phyloP scores from a whole-genome alignment of 345 rosid species.

The Moricandia moricandioides region DNA sequence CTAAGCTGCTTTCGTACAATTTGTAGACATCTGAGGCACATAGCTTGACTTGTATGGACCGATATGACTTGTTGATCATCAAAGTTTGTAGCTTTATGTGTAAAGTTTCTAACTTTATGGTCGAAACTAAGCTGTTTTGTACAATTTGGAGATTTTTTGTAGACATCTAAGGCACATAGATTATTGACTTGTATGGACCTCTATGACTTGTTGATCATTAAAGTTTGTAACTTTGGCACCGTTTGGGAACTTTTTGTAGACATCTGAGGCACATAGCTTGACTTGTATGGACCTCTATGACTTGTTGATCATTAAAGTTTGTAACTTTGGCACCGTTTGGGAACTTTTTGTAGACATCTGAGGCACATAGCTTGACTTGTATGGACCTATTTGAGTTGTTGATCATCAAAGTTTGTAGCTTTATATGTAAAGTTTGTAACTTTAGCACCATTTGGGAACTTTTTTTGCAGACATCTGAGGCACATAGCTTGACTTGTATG shows the following conservation, averaged over 20 bases:
- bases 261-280: too few species aligned
- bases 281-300: slow-evolving; percentile 43
- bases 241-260: background rate
- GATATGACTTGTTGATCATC: slow-evolving; percentile 42
- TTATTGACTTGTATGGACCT: slow-evolving; percentile 94
- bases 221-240: background rate
- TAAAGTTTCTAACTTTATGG: too few species aligned
- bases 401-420: background rate
- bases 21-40: too few species aligned
- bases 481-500: slow-evolving; percentile 65
- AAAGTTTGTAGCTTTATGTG: too few species aligned
- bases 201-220: slow-evolving; percentile 45
- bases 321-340: too few species aligned
- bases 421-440: too few species aligned
- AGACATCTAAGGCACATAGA: too few species aligned
- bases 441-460: background rate
- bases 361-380: slow-evolving; percentile 89
- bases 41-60: too few species aligned
- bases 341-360: slow-evolving; percentile 52
- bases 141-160: background rate
- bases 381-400: slow-evolving; percentile 77
- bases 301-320: too few species aligned
- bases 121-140: background rate
- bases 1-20: too few species aligned
- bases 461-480: background rate